These are phyloP conservation scores for Botrytis aclada DNA, from an alignment of 2,329 filamentous ascomycete genomes.

Conservation along the genomic window DNA sequence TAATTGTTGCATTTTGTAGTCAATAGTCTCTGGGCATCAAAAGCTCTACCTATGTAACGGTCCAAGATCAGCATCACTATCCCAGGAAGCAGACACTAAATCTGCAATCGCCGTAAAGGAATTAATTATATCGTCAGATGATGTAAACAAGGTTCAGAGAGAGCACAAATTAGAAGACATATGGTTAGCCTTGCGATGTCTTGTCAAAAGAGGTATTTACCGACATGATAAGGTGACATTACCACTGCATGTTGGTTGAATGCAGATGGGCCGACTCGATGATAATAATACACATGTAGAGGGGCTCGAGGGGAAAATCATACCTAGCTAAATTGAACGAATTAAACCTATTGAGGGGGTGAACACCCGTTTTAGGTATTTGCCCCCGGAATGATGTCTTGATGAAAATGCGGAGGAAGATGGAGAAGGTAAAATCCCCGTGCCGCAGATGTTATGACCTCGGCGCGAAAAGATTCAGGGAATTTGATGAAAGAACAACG, in stretches of 20 bases:
- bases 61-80: not conserved
- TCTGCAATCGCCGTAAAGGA: not conserved
- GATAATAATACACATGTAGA: not conserved
- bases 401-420: conserved; percentile 18
- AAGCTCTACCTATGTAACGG: not conserved
- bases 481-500: not conserved
- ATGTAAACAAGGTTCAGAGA: not conserved
- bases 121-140: not conserved
- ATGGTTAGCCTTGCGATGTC: not conserved
- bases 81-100: not conserved
- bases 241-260: not conserved
- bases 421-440: conserved; percentile 24
- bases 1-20: not conserved
- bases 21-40: not conserved
- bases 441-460: not conserved
- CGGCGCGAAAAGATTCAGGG: not conserved
- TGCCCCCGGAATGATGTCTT: conserved; percentile 26
- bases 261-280: not conserved
- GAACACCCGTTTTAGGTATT: conserved; percentile 2
- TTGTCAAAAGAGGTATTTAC: not conserved
- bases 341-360: not conserved
- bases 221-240: not conserved
- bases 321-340: not conserved
- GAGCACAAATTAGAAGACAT: not conserved
- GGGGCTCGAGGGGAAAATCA: not conserved